These are phyloP conservation scores for Cutaneotrichosporon cavernicola DNA, from an alignment of 1,284 basidiomycete species.

Conservation along the genomic window DNA sequence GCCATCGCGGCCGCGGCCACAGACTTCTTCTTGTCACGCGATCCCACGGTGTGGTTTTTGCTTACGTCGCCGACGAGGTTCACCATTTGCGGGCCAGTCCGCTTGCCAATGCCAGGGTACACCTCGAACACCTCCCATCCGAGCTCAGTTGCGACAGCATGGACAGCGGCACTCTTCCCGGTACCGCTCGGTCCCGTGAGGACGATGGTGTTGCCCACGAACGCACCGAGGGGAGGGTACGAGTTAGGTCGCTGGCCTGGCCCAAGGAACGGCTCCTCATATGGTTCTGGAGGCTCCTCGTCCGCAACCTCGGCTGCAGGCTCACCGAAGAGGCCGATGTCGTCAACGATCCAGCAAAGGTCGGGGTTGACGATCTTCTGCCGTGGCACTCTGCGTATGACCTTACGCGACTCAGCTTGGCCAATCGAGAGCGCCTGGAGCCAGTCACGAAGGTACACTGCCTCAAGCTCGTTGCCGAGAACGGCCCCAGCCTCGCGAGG, in stretches of 20 bases:
- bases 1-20: slow-evolving; percentile 8
- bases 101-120: slow-evolving; percentile 87
- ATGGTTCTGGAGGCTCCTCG: slow-evolving; percentile 28
- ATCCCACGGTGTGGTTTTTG: slow-evolving; percentile 75
- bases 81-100: slow-evolving; percentile 75
- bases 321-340: slow-evolving; percentile 41
- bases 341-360: slow-evolving; percentile 52
- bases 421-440: slow-evolving; percentile 66
- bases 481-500: slow-evolving; percentile 72
- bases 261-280: slow-evolving; percentile 29
- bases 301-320: slow-evolving; percentile 35
- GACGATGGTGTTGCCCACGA: slow-evolving; percentile 77
- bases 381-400: slow-evolving; percentile 33
- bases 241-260: slow-evolving; percentile 27
- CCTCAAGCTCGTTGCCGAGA: slow-evolving; percentile 73
- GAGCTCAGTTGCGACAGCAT: slow-evolving; percentile 88
- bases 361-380: slow-evolving; percentile 25
- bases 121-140: slow-evolving; percentile 98
- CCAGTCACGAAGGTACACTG: slow-evolving; percentile 79
- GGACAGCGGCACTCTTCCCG: slow-evolving; percentile 90
- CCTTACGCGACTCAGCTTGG: slow-evolving; percentile 43
- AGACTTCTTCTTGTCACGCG: slow-evolving; percentile 20
- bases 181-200: slow-evolving; percentile 77
- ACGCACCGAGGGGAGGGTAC: slow-evolving; percentile 35
- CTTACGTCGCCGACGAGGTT: slow-evolving; percentile 87